phyloP scores from a whole-genome alignment of 2,329 filamentous ascomycete species.

The Sporothrix dimorphospora region DNA sequence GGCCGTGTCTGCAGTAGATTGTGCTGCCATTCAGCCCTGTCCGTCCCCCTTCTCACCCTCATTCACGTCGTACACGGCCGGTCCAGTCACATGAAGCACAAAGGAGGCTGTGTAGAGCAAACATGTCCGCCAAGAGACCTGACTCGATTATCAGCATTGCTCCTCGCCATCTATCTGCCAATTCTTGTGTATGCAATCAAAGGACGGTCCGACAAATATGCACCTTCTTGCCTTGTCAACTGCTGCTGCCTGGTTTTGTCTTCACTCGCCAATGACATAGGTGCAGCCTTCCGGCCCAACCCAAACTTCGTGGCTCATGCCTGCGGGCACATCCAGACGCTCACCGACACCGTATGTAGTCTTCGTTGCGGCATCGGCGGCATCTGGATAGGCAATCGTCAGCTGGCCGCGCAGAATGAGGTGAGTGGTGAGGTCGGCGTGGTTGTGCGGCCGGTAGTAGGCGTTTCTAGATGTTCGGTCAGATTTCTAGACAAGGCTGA shows the following conservation, averaged over 20 bases:
- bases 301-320: constrained; percentile 69
- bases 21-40: background rate
- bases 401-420: constrained; percentile 67
- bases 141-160: background rate
- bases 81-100: background rate
- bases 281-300: constrained; percentile 68
- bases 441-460: constrained; percentile 69
- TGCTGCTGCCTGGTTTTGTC: background rate
- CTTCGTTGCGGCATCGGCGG: constrained; percentile 48
- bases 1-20: constrained; percentile 1
- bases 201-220: background rate
- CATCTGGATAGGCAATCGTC: constrained; percentile 68
- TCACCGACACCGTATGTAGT: constrained; percentile 63
- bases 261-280: constrained; percentile 63
- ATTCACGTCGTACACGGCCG: background rate
- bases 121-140: background rate
- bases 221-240: background rate
- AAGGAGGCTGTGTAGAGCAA: background rate
- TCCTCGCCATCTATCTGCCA: background rate
- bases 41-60: background rate
- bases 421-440: constrained; percentile 68
- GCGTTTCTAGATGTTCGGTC: constrained; percentile 55
- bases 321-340: constrained; percentile 67
- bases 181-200: background rate
- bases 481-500: background rate